phyloP scores from a whole-genome alignment of 805 yeast species.

The Candida insectalens region DNA sequence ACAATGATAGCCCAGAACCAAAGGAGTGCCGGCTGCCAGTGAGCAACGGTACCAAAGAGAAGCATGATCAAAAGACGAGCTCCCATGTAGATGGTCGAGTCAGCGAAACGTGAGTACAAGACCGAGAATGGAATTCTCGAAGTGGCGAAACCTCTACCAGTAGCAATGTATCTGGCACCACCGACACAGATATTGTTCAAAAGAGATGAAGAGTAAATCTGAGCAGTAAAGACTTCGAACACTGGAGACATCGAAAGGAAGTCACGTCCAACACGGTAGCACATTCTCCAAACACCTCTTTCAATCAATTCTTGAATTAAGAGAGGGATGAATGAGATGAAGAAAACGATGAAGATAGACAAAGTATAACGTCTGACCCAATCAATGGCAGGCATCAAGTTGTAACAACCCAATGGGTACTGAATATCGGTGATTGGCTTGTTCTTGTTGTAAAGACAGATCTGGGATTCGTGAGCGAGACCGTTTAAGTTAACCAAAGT shows the following conservation, averaged over 20 bases:
- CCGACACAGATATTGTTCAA: slow-evolving; percentile 68
- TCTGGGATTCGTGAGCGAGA: slow-evolving; percentile 60
- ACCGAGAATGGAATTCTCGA: slow-evolving; percentile 70
- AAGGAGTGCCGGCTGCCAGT: slow-evolving; percentile 87
- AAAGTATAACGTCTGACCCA: slow-evolving; percentile 78
- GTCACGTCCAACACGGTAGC: slow-evolving; percentile 61
- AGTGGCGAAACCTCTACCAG: slow-evolving; percentile 83
- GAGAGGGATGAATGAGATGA: slow-evolving; percentile 71
- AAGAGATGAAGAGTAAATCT: slow-evolving; percentile 64
- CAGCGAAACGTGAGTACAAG: slow-evolving; percentile 69
- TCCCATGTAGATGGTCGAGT: slow-evolving; percentile 78
- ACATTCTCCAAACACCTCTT: slow-evolving; percentile 71
- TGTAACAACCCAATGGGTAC: slow-evolving; percentile 65
- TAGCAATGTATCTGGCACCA: slow-evolving; percentile 80
- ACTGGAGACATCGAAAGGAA: slow-evolving; percentile 64
- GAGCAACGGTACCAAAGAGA: slow-evolving; percentile 62
- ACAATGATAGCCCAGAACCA: slow-evolving; percentile 97
- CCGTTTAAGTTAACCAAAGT: slow-evolving; percentile 63
- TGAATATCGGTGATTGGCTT: slow-evolving; percentile 58
- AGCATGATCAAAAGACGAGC: slow-evolving; percentile 67
- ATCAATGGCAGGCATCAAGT: slow-evolving; percentile 62
- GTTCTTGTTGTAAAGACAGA: slow-evolving; percentile 58
- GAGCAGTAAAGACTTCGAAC: slow-evolving; percentile 78
- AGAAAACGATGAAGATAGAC: slow-evolving; percentile 75
- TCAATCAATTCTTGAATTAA: slow-evolving; percentile 73